phyloP scores from a whole-genome alignment of 768 basidiomycete species.

The Lactifluus pinguis region DNA sequence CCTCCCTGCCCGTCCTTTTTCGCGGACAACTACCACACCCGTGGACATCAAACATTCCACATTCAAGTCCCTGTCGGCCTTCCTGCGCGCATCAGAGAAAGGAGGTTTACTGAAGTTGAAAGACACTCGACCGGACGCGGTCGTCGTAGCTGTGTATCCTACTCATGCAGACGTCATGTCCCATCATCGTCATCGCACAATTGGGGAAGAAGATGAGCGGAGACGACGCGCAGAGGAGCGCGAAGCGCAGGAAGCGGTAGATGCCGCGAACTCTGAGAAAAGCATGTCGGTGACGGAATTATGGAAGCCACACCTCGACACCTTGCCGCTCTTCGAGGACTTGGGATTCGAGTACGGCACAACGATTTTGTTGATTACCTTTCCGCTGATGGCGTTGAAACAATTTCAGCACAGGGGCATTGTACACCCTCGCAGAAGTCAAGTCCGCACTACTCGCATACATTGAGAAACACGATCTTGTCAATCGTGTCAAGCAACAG shows the following conservation, averaged over 20 bases:
- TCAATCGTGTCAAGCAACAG: conserved; percentile 57
- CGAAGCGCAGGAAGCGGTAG: conserved; percentile 45
- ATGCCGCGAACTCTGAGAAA: conserved; percentile 36
- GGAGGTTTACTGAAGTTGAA: conserved; percentile 65
- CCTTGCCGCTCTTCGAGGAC: conserved; percentile 51
- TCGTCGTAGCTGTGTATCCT: conserved; percentile 38
- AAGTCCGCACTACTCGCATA: conserved; percentile 53
- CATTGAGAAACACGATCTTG: conserved; percentile 47
- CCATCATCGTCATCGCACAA: conserved; percentile 46
- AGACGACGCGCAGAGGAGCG: conserved; percentile 50
- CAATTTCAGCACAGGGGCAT: conserved; percentile 35
- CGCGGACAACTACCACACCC: conserved; percentile 31
- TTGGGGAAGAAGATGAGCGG: conserved; percentile 57
- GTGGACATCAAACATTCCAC: conserved; percentile 73
- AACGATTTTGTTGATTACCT: background rate
- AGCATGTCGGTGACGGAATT: conserved; percentile 53
- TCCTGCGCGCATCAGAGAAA: conserved; percentile 74
- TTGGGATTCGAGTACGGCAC: conserved; percentile 51
- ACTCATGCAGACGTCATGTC: conserved; percentile 46
- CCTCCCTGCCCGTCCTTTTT: conserved; percentile 73
- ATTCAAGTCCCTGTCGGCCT: conserved; percentile 72
- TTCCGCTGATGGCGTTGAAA: background rate
- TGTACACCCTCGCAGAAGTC: conserved; percentile 53
- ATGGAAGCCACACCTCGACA: conserved; percentile 64
- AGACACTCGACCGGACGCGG: conserved; percentile 33